A percentile compares a stretch with the other conserved stretches of the same genome.
Evolutionary conservation across 805 yeast species (phyloP).

Genomic region (Maudiozyma barnettii): DNA sequence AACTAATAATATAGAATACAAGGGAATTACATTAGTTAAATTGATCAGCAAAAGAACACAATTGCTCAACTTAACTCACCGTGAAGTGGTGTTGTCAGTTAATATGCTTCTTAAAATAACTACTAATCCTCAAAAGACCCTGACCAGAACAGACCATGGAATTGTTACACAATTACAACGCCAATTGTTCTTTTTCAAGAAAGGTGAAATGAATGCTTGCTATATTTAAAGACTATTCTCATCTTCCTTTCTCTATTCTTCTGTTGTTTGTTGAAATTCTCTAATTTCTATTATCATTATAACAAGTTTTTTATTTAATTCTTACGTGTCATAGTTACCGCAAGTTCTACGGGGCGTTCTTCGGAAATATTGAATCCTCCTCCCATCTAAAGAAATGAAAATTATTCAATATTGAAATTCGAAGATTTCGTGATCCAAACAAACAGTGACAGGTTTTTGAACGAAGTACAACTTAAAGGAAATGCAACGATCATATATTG

Average conservation of each 20-base stretch:
- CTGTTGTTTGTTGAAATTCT: too few species aligned
- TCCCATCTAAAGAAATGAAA: neutral
- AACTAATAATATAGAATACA: constrained; percentile 7
- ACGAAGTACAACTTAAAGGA: too few species aligned
- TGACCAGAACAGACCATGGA: neutral
- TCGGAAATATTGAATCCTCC: neutral
- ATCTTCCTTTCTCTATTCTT: neutral
- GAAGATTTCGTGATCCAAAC: neutral
- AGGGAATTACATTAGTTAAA: constrained; percentile 17
- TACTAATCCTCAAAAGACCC: neutral
- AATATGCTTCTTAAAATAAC: constrained; percentile 14
- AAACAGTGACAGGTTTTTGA: neutral
- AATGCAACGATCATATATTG: too few species aligned
- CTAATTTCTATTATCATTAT: too few species aligned
- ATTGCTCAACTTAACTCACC: constrained; percentile 14
- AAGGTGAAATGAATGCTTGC: constrained; percentile 50
- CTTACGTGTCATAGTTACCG: neutral
- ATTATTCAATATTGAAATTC: neutral
- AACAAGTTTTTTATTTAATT: too few species aligned
- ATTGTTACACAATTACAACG: constrained; percentile 33
- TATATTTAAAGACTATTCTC: constrained; percentile 3
- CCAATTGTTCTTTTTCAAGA: constrained; percentile 44
- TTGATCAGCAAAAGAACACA: constrained; percentile 11
- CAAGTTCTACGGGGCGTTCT: neutral
- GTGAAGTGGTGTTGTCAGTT: constrained; percentile 25